These are phyloP conservation scores for Cylindrotheca fusiformis DNA, from an alignment of 108 stramenopile genomes.

Conservation along the genomic window DNA sequence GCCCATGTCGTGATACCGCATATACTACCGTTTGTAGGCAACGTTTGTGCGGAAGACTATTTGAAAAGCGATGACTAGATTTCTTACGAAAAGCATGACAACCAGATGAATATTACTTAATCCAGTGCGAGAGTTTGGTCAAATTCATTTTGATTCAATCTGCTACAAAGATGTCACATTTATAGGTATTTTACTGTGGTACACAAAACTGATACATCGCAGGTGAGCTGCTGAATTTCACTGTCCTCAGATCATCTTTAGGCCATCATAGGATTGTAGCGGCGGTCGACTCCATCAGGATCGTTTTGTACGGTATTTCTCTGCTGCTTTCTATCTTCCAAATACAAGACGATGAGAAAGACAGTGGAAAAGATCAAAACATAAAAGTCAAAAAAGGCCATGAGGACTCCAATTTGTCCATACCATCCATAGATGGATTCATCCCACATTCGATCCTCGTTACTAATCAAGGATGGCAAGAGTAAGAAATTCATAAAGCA, in stretches of 20 bases:
- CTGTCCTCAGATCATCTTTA: too few relatives aligned
- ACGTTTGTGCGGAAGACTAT: background rate
- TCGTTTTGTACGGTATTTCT: too few relatives aligned
- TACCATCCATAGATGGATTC: constrained; percentile 60
- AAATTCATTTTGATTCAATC: too few relatives aligned
- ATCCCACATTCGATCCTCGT: constrained; percentile 50
- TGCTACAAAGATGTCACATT: too few relatives aligned
- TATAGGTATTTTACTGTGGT: too few relatives aligned
- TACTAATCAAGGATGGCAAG: constrained; percentile 35
- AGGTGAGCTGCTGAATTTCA: too few relatives aligned
- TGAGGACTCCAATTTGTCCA: constrained; percentile 52
- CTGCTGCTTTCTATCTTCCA: background rate
- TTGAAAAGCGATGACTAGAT: background rate
- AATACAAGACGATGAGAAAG: constrained; percentile 1
- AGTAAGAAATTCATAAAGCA: constrained; percentile 34
- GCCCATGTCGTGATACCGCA: background rate
- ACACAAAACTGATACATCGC: too few relatives aligned
- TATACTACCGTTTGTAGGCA: background rate
- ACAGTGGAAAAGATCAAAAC: constrained; percentile 24
- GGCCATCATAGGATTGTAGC: too few relatives aligned
- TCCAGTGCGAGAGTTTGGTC: too few relatives aligned
- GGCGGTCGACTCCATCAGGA: too few relatives aligned
- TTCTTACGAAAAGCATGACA: too few relatives aligned
- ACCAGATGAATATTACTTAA: too few relatives aligned
- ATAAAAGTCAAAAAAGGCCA: constrained; percentile 54